These are phyloP conservation scores for Saccharomycopsis amapae DNA, from an alignment of 805 yeast genomes.

Conservation along the genomic window DNA sequence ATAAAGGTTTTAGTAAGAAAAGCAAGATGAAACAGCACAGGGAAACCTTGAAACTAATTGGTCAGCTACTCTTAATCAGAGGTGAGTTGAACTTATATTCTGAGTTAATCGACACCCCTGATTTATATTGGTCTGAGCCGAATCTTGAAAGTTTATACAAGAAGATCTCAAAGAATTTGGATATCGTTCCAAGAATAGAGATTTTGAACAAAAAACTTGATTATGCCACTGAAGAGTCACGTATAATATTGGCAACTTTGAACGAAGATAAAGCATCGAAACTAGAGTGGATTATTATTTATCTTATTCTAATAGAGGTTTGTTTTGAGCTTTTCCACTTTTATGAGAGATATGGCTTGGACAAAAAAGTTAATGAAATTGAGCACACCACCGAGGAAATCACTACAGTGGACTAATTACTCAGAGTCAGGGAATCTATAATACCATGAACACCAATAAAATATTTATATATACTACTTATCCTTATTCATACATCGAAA, in stretches of 20 bases:
- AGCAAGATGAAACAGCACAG: constrained; percentile 17
- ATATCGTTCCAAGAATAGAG: constrained; percentile 67
- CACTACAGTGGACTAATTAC: too few relatives aligned
- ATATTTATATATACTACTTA: too few relatives aligned
- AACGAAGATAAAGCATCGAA: constrained; percentile 71
- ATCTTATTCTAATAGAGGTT: constrained; percentile 78
- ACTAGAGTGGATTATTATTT: constrained; percentile 83
- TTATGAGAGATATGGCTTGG: constrained; percentile 36
- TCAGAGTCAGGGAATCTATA: too few relatives aligned
- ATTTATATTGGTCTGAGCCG: constrained; percentile 90
- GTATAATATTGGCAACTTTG: constrained; percentile 65
- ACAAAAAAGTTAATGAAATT: too few relatives aligned
- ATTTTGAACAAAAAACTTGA: constrained; percentile 81
- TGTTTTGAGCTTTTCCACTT: constrained; percentile 74
- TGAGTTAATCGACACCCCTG: constrained; percentile 78
- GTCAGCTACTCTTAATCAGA: constrained; percentile 64
- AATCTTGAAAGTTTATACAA: constrained; percentile 70
- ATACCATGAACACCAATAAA: too few relatives aligned
- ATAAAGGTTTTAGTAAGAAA: constrained; percentile 34
- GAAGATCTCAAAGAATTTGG: constrained; percentile 62
- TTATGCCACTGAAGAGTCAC: constrained; percentile 83
- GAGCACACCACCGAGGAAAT: too few relatives aligned
- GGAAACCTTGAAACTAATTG: constrained; percentile 64
- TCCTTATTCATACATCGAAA: too few relatives aligned
- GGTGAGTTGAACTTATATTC: constrained; percentile 82